Evolutionary conservation across 306 rosid species (phyloP).

Genomic region (Malus sieversii): DNA sequence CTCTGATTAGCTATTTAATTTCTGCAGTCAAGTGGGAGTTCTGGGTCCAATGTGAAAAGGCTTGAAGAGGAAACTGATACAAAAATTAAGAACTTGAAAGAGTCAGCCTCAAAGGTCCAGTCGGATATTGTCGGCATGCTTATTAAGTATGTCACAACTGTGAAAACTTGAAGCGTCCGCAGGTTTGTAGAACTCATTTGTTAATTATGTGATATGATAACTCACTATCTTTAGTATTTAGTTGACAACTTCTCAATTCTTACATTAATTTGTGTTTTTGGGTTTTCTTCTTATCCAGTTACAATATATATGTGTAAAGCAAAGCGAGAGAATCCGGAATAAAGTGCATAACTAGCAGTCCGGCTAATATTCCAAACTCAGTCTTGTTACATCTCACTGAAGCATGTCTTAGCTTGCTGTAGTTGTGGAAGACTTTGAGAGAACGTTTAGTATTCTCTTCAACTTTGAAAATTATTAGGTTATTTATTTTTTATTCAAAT

Average conservation of each 20-base stretch:
- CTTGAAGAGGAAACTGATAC: slow-evolving; percentile 63
- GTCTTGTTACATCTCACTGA: background rate
- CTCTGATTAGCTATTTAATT: background rate
- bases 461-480: background rate
- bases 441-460: background rate
- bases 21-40: slow-evolving; percentile 37
- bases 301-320: background rate
- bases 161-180: slow-evolving; percentile 25
- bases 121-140: slow-evolving; percentile 56
- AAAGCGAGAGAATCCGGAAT: background rate
- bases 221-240: background rate
- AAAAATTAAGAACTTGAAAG: slow-evolving; percentile 42
- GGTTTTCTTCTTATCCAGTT: background rate
- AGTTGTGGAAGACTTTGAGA: background rate
- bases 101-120: slow-evolving; percentile 38
- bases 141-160: slow-evolving; percentile 43
- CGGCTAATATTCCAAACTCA: background rate
- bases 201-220: background rate
- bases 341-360: background rate
- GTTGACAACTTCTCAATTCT: background rate
- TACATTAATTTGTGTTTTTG: background rate
- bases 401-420: background rate
- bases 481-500: background rate
- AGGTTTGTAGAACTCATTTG: background rate
- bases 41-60: slow-evolving; percentile 52